phyloP scores from a whole-genome alignment of 306 rosid species.

The Cucurbita pepo region DNA sequence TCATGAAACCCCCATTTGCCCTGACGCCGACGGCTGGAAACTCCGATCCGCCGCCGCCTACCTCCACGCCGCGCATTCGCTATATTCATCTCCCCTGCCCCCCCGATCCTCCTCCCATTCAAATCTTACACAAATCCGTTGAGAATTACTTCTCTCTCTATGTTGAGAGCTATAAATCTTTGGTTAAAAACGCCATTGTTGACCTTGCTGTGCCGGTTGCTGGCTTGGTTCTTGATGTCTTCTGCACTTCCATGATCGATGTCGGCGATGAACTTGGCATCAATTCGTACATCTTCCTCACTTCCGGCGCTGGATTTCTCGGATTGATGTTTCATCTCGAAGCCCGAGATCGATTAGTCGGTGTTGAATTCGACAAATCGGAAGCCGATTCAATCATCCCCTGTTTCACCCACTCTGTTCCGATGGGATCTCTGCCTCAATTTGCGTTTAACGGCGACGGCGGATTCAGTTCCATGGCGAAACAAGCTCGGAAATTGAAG shows the following conservation, averaged over 20 bases:
- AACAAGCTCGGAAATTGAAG: neutral
- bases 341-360: neutral
- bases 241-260: conserved; percentile 8
- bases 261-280: neutral
- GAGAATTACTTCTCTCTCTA: neutral
- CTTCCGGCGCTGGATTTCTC: conserved; percentile 5
- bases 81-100: conserved; percentile 23
- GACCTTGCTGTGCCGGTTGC: neutral
- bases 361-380: neutral
- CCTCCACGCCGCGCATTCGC: conserved; percentile 5
- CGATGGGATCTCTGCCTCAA: conserved; percentile 13
- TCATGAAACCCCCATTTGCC: conserved; percentile 11
- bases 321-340: neutral
- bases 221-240: neutral
- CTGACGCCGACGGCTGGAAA: neutral
- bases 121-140: neutral
- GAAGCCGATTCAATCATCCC: conserved; percentile 10
- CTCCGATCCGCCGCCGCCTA: neutral
- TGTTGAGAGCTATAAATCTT: neutral
- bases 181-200: neutral
- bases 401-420: conserved; percentile 11
- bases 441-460: neutral
- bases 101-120: neutral
- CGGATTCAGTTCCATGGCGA: neutral
- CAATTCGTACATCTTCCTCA: conserved; percentile 2